Base-by-base conservation (phyloP, 2,329 filamentous ascomycete species). In the Trichophyton equinum region DNA sequence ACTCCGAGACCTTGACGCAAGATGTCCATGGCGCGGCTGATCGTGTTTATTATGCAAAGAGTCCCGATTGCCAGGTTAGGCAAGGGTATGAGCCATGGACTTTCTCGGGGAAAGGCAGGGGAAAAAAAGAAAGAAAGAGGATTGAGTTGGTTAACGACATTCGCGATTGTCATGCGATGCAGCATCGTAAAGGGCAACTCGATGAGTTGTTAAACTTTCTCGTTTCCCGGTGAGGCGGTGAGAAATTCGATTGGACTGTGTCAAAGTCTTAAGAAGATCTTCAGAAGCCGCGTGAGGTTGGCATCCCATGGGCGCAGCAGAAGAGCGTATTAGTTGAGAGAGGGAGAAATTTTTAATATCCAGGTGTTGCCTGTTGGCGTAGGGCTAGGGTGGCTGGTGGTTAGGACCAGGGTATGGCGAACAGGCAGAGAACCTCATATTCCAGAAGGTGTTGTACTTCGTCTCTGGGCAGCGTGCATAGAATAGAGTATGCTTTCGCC, bases 191-290 rank as follows among this genome's bases (percentile, higher is more conserved):
- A 58, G 57, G 42, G 22, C 9, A 42, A 33, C 27, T 49, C 6
- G 57, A 59, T 59, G 42, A 59, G 57, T 58, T 58, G 57, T 46
- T 46, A 58, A 58, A 58, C 57, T 58, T 59, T 59, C 36, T 30
- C 4, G 27, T 20, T 40, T 42, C 36, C 25, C 30, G 30, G 44
- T 13, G 36, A 60, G 58, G 58, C 58, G 58, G 58, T 60, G 58
- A 40, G 47, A 30, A 55, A 47, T 53, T 36, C 25, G 25, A 30
- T 57, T 57, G 57, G 57, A 33, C 49, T 42, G 20, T 49, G 18
- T 36, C 38, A 9, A 33, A 55, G 51, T 15, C 46, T 15, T 13
- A 20, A 33, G 33, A 18, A 55, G 51, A 55, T 55, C 51, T 18
- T 55, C 51, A 9, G 11, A 38, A n/a, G 11, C 25, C n/a, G 27